Conservation (phyloP, 768 basidiomycete genomes). For the Tylopilus balloui region DNA sequence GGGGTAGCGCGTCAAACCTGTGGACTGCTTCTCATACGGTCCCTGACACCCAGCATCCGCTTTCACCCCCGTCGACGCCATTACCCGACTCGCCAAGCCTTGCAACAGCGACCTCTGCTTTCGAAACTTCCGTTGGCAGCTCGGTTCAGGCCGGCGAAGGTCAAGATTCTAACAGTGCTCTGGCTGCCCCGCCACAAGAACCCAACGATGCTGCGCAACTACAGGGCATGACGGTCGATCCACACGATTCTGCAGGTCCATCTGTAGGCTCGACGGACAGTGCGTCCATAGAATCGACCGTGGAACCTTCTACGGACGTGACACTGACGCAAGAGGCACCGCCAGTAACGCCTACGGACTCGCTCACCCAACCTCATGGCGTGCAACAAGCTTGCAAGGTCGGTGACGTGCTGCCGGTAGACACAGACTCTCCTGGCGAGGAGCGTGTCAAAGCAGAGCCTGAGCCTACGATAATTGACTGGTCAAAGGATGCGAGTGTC, state of each 20-base stretch:
- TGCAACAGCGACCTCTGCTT: not conserved
- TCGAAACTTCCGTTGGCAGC: not conserved
- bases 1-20: conserved; percentile 36
- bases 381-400: not conserved
- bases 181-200: not conserved
- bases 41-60: conserved; percentile 30
- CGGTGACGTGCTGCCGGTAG: not conserved
- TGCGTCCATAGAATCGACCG: not conserved
- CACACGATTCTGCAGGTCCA: not conserved
- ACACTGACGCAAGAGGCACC: not conserved
- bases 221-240: not conserved
- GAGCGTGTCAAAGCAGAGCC: not conserved
- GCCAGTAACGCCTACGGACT: not conserved
- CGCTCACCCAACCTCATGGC: not conserved
- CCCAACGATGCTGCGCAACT: not conserved
- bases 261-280: not conserved
- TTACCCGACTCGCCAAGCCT: conserved; percentile 38
- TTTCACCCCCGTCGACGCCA: conserved; percentile 42
- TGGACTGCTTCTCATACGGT: conserved; percentile 33
- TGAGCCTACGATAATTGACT: not conserved
- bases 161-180: not conserved
- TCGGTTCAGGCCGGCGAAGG: conserved; percentile 2
- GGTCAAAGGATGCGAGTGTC: conserved; percentile 31
- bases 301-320: not conserved
- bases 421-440: not conserved